Conservation (phyloP, 768 basidiomycete species). For the Butyriboletus loyo region DNA sequence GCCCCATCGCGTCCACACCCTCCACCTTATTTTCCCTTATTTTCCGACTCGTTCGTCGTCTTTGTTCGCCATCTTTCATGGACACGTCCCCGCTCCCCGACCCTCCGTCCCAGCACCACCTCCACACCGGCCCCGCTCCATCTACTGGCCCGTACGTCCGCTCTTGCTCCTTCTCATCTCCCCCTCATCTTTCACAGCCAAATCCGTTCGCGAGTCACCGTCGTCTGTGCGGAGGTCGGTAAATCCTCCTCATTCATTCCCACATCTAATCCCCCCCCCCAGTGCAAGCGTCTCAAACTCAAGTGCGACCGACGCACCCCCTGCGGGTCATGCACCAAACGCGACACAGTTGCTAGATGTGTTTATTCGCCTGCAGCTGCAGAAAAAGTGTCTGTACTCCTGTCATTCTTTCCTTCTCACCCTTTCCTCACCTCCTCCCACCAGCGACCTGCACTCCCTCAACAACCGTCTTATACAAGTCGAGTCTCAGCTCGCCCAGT, state of each 20-base stretch:
- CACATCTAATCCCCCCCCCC: constrained; percentile 4
- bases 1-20: neutral
- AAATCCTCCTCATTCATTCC: neutral
- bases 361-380: constrained; percentile 79
- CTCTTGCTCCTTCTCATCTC: constrained; percentile 1
- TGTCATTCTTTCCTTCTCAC: neutral
- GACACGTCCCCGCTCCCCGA: constrained; percentile 18
- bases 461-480: constrained; percentile 76
- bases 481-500: constrained; percentile 56
- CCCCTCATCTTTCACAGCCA: constrained; percentile 39
- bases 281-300: constrained; percentile 88
- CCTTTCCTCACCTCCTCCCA: neutral
- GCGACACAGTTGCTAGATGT: constrained; percentile 70
- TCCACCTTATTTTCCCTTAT: neutral
- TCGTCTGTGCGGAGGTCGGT: constrained; percentile 76
- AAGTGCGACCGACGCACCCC: constrained; percentile 80
- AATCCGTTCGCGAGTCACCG: constrained; percentile 74
- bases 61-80: constrained; percentile 6
- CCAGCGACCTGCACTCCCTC: constrained; percentile 75
- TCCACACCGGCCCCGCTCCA: constrained; percentile 13
- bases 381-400: constrained; percentile 70
- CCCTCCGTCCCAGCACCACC: constrained; percentile 12
- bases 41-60: neutral
- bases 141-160: constrained; percentile 33
- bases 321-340: constrained; percentile 75